These are phyloP conservation scores for Fusarium sp. DNA, from an alignment of 2,329 filamentous ascomycete genomes.

Conservation along the genomic window DNA sequence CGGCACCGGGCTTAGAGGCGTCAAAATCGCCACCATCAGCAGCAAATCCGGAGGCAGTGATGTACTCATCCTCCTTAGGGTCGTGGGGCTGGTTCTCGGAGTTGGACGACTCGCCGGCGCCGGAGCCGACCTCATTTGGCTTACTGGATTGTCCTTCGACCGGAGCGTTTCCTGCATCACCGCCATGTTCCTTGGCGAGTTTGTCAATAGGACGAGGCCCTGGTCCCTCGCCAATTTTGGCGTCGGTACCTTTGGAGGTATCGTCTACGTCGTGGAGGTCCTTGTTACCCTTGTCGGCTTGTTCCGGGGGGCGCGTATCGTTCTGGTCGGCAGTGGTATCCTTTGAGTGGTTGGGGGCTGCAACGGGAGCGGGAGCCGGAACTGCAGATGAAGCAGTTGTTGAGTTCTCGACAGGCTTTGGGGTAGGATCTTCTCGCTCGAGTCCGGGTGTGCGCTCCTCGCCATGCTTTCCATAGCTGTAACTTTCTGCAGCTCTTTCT, in stretches of 20 bases:
- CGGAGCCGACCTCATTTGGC: conserved; percentile 25
- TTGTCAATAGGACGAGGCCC: conserved; percentile 49
- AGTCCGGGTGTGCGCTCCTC: conserved; percentile 12
- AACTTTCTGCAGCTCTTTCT: conserved; percentile 32
- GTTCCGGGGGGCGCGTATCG: conserved; percentile 54
- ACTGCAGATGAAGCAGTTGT: neutral
- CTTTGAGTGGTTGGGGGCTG: conserved; percentile 13
- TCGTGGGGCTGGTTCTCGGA: conserved; percentile 49
- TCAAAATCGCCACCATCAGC: conserved; percentile 77
- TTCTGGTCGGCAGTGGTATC: conserved; percentile 50
- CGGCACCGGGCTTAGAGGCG: conserved; percentile 70
- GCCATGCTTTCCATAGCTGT: conserved; percentile 22
- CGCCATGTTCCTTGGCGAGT: conserved; percentile 50
- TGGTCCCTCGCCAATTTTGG: conserved; percentile 47
- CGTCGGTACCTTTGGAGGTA: conserved; percentile 42
- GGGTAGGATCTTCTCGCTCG: conserved; percentile 8
- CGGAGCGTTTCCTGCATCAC: conserved; percentile 45
- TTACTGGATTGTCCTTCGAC: conserved; percentile 17
- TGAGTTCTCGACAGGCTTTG: conserved; percentile 3
- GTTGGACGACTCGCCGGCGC: conserved; percentile 13
- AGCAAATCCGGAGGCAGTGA: conserved; percentile 67
- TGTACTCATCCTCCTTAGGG: conserved; percentile 66
- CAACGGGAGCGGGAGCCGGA: neutral
- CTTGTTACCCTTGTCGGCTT: conserved; percentile 46
- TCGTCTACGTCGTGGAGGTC: conserved; percentile 50